A percentile compares a stretch with the other conserved stretches of the same genome.
These are phyloP conservation scores for Lactifluus subvellereus DNA, from an alignment of 768 basidiomycete species.

Conservation along the genomic window DNA sequence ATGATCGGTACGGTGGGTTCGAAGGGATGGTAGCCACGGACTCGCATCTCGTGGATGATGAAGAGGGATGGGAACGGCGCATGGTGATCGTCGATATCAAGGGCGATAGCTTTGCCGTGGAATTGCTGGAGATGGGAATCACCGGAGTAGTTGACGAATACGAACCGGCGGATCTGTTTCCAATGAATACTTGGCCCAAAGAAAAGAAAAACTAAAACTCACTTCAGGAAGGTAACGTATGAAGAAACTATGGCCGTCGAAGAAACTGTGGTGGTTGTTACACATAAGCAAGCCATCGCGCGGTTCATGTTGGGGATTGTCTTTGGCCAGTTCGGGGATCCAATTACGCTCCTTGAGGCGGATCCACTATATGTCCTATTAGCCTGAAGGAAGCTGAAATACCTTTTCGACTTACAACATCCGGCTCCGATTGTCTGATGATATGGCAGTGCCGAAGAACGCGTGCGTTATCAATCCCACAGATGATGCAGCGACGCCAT, in stretches of 20 bases:
- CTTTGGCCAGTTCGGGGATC: neutral
- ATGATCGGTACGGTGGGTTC: constrained; percentile 21
- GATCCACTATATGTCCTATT: neutral
- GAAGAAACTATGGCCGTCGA: constrained; percentile 27
- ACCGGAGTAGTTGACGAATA: constrained; percentile 19
- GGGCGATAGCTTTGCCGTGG: constrained; percentile 34
- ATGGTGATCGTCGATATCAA: constrained; percentile 30
- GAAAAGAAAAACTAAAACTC: constrained; percentile 6
- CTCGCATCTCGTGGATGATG: neutral
- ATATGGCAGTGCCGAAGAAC: neutral
- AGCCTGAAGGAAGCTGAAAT: too few relatives aligned
- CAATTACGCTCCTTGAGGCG: neutral
- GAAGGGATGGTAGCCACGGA: constrained; percentile 25
- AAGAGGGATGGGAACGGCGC: constrained; percentile 33
- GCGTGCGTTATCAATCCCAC: neutral
- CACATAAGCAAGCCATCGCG: constrained; percentile 4
- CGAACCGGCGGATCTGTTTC: constrained; percentile 25
- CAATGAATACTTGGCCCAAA: neutral
- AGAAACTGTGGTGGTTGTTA: constrained; percentile 13
- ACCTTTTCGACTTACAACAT: neutral
- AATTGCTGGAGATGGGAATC: constrained; percentile 25
- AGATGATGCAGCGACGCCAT: neutral
- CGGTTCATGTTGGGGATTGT: too few relatives aligned
- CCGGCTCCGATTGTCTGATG: neutral
- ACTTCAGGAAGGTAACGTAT: constrained; percentile 30